Percentiles rank a stretch among this genome's conserved stretches.
phyloP scores from a whole-genome alignment of 2,329 filamentous ascomycete species.

The Allantophomopsis lycopodina region DNA sequence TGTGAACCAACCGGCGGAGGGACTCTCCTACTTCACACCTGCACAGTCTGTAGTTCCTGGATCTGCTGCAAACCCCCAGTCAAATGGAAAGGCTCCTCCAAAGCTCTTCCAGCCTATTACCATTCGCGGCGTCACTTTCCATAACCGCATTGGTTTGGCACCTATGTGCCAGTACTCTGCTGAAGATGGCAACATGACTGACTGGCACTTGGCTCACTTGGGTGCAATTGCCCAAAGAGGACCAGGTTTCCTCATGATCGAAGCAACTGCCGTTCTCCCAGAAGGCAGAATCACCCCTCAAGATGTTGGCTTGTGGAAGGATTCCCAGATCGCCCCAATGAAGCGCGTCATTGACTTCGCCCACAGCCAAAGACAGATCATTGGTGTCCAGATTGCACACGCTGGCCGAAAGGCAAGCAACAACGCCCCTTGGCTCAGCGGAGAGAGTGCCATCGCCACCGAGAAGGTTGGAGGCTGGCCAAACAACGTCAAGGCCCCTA shows the following conservation, averaged over 20 bases:
- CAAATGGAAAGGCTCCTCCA: constrained; percentile 31
- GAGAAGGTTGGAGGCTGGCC: constrained; percentile 39
- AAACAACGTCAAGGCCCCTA: constrained; percentile 35
- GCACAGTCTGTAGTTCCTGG: constrained; percentile 27
- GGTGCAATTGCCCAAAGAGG: constrained; percentile 66
- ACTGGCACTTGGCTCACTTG: constrained; percentile 66
- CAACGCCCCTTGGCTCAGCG: constrained; percentile 45
- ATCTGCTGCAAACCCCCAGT: constrained; percentile 24
- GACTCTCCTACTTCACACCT: constrained; percentile 25
- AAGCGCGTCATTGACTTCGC: constrained; percentile 55
- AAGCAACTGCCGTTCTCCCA: constrained; percentile 62
- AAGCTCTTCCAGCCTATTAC: constrained; percentile 25
- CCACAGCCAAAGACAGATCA: constrained; percentile 52
- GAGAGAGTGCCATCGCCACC: constrained; percentile 30
- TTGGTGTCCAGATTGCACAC: constrained; percentile 68
- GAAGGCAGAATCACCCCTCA: constrained; percentile 72
- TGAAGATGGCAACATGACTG: constrained; percentile 57
- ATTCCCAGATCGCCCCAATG: constrained; percentile 63
- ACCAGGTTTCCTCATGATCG: constrained; percentile 57
- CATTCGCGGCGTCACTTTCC: constrained; percentile 34
- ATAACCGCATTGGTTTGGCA: constrained; percentile 48
- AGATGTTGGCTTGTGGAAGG: constrained; percentile 68
- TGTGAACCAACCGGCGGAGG: no score
- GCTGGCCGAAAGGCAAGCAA: constrained; percentile 56
- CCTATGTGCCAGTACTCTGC: constrained; percentile 55